phyloP scores from a whole-genome alignment of 257 asterid genomes.

The Nicotiana knightiana region DNA sequence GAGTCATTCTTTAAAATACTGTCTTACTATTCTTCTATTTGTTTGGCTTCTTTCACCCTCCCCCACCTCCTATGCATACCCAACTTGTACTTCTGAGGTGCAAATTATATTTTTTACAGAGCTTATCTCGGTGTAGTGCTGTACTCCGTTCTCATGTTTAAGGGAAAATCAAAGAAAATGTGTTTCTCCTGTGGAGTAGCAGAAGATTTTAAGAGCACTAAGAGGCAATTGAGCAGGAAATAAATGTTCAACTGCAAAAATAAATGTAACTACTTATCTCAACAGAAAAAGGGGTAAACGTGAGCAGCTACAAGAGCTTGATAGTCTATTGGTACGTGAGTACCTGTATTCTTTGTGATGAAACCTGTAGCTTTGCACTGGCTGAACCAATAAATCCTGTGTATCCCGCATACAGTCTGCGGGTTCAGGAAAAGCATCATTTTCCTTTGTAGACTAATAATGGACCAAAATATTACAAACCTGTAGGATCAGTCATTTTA shows the following conservation, averaged over 20 bases:
- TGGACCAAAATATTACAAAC: too few relatives aligned
- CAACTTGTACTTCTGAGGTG: neutral
- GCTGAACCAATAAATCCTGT: neutral
- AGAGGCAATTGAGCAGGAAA: conserved; percentile 5
- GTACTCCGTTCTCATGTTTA: neutral
- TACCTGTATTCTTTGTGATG: neutral
- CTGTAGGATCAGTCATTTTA: neutral
- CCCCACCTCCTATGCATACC: neutral
- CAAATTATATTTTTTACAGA: neutral
- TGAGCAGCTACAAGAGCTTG: neutral
- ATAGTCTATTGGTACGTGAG: neutral
- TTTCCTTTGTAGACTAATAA: neutral
- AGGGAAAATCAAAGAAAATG: neutral
- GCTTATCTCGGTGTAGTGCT: neutral
- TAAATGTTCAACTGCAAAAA: neutral
- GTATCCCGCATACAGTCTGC: neutral
- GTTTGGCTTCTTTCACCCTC: neutral
- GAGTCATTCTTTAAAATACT: neutral
- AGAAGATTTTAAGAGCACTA: neutral
- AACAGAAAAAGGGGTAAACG: neutral
- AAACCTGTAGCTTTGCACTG: neutral
- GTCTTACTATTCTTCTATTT: neutral
- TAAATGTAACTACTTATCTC: neutral
- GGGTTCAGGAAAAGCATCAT: neutral
- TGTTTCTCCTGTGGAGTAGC: neutral